phyloP scores from a whole-genome alignment of 2,329 filamentous ascomycete genomes.

The Trichoderma sp. region DNA sequence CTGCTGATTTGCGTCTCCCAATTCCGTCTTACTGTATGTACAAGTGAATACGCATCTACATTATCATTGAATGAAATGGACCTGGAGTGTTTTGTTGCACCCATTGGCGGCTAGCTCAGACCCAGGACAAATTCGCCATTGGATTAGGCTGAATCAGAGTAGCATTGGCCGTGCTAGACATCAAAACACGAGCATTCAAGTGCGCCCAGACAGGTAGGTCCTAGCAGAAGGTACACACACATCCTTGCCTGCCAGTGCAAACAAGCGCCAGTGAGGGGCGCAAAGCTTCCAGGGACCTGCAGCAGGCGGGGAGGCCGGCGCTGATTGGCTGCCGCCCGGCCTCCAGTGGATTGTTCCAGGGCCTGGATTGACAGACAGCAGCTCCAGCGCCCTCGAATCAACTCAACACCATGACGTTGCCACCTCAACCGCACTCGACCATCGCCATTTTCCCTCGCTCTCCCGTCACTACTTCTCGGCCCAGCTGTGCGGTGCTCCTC shows the following conservation, averaged over 20 bases:
- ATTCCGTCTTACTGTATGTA: neutral
- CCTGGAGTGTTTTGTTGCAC: neutral
- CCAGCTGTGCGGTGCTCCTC: neutral
- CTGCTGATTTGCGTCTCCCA: neutral
- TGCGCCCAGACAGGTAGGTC: neutral
- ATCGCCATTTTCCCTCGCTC: neutral
- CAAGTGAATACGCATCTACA: neutral
- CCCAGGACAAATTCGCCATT: neutral
- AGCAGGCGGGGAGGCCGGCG: neutral
- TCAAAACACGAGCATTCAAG: neutral
- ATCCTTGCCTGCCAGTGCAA: neutral
- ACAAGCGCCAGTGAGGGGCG: neutral
- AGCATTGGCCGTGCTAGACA: neutral
- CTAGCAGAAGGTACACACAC: neutral
- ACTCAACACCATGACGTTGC: slow-evolving; percentile 22
- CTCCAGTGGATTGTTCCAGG: neutral
- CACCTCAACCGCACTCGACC: neutral
- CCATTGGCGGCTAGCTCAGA: neutral
- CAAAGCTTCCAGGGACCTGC: slow-evolving; percentile 13
- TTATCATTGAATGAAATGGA: neutral
- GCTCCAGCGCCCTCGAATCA: neutral
- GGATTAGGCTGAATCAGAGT: neutral
- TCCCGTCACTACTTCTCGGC: neutral
- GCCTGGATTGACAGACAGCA: neutral
- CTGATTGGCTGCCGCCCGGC: slow-evolving; percentile 11